Evolutionary conservation across 805 yeast genomes (phyloP).

Genomic region (Allodekkera sacchari): DNA sequence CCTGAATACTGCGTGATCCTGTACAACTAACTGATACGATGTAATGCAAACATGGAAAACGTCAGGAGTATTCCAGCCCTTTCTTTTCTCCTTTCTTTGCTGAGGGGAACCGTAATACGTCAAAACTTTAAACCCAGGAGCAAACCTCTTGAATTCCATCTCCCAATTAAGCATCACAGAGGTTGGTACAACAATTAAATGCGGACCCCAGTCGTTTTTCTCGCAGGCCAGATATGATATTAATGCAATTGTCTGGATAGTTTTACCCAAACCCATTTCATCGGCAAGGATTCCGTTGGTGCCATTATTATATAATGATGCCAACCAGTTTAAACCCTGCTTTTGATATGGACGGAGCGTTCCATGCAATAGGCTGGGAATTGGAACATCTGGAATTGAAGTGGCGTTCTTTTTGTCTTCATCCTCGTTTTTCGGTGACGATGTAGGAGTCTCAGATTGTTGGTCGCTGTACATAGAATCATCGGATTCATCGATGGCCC

Average conservation of each 20-base stretch:
- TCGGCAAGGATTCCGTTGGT: conserved; percentile 97
- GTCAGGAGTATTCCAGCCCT: conserved; percentile 96
- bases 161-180: conserved; percentile 98
- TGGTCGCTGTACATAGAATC: conserved; percentile 27
- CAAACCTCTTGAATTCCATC: conserved; percentile 97
- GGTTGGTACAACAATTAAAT: conserved; percentile 92
- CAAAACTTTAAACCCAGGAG: conserved; percentile 93
- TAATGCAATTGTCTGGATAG: conserved; percentile 89
- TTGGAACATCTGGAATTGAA: conserved; percentile 62
- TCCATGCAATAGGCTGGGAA: conserved; percentile 74
- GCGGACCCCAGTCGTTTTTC: conserved; percentile 97
- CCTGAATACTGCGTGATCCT: conserved; percentile 89
- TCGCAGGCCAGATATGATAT: conserved; percentile 86
- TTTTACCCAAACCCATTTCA: conserved; percentile 98
- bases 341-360: conserved; percentile 84
- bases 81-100: conserved; percentile 90
- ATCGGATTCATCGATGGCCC: conserved; percentile 22
- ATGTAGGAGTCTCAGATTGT: conserved; percentile 24
- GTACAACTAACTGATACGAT: conserved; percentile 94
- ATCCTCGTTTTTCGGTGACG: conserved; percentile 27
- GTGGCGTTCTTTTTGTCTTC: conserved; percentile 5
- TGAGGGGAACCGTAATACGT: conserved; percentile 97
- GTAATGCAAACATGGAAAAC: conserved; percentile 96
- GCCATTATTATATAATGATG: conserved; percentile 81
- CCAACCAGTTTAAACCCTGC: conserved; percentile 95